Percentiles rank a stretch among this genome's conserved stretches.
These are phyloP conservation scores for Talaromyces sp. DNA, from an alignment of 2,329 filamentous ascomycete species.

Conservation along the genomic window DNA sequence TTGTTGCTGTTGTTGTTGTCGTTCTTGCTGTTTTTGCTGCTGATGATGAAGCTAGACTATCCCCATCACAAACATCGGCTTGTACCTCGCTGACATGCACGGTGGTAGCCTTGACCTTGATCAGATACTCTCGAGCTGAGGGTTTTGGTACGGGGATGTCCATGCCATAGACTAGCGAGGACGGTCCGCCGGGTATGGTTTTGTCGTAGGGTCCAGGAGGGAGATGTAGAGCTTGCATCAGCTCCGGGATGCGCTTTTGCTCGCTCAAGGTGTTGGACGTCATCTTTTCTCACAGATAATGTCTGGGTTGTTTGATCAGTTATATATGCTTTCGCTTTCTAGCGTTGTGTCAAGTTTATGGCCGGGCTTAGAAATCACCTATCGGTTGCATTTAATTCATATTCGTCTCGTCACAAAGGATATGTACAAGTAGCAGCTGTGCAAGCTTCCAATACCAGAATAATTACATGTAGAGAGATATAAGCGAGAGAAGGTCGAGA, in stretches of 20 bases:
- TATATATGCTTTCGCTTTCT: neutral
- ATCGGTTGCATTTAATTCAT: neutral
- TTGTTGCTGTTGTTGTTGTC: neutral
- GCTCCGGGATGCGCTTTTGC: constrained; percentile 30
- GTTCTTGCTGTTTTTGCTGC: constrained; percentile 14
- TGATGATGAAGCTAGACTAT: neutral
- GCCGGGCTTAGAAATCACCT: neutral
- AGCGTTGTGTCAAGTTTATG: neutral
- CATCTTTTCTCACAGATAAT: neutral
- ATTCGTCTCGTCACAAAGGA: neutral
- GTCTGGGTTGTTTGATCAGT: too few species aligned
- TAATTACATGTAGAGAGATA: neutral
- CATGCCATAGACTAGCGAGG: constrained; percentile 28
- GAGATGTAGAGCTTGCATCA: constrained; percentile 38
- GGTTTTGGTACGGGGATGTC: constrained; percentile 34
- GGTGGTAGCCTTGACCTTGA: constrained; percentile 37
- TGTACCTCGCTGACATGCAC: constrained; percentile 33
- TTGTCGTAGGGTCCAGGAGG: constrained; percentile 19
- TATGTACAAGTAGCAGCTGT: neutral
- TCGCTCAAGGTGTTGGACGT: constrained; percentile 29
- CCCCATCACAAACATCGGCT: constrained; percentile 9
- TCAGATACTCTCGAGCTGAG: constrained; percentile 33
- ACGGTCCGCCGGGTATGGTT: constrained; percentile 18
- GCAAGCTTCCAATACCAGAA: neutral
- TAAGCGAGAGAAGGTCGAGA: neutral